Conservation (phyloP, 345 rosid genomes). For the Arabis alpina region DNA sequence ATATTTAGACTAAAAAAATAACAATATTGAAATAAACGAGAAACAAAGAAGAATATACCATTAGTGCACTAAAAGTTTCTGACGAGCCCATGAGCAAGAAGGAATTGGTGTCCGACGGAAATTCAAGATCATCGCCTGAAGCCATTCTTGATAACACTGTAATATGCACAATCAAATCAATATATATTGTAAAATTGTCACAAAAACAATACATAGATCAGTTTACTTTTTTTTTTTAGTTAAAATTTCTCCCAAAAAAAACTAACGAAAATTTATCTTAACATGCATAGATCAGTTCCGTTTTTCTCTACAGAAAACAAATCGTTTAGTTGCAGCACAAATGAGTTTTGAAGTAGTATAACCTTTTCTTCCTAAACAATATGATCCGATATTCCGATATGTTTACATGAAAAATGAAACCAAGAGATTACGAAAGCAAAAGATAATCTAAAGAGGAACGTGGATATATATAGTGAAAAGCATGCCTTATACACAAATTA, state of each 20-base stretch:
- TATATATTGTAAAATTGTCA: neutral
- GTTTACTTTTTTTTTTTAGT: too few species aligned
- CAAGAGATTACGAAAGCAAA: neutral
- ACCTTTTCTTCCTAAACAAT: neutral
- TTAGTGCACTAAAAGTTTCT: conserved; percentile 3
- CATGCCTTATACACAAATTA: neutral
- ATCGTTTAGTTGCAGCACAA: too few species aligned
- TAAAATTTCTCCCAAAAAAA: too few species aligned
- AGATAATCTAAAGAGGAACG: neutral
- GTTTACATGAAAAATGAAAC: neutral
- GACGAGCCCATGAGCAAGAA: conserved; percentile 4
- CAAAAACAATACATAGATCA: too few species aligned
- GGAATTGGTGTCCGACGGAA: neutral
- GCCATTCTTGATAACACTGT: conserved; percentile 32
- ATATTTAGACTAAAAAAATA: neutral
- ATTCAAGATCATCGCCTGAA: conserved; percentile 22
- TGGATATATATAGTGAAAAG: conserved; percentile 4
- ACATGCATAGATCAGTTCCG: too few species aligned
- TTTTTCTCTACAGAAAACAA: too few species aligned
- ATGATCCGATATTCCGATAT: neutral
- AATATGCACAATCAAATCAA: conserved; percentile 20
- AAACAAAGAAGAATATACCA: conserved; percentile 21
- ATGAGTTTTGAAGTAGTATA: too few species aligned
- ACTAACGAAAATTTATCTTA: too few species aligned
- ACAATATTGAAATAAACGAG: neutral